phyloP scores from a whole-genome alignment of 1,284 basidiomycete genomes.

The Melampsora americana region DNA sequence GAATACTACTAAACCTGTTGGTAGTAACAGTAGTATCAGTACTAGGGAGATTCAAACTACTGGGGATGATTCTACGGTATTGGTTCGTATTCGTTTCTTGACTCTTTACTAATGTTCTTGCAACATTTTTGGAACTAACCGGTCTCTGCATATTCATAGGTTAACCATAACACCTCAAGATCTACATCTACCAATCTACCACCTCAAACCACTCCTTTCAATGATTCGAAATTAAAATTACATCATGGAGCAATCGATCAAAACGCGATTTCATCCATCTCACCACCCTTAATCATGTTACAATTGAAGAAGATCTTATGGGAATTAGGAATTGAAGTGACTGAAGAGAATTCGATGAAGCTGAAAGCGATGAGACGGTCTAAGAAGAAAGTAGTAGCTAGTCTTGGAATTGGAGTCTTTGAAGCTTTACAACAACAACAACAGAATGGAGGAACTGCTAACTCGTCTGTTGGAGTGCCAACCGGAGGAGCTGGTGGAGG shows the following conservation, averaged over 20 bases:
- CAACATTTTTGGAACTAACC: no score
- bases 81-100: no score
- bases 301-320: slow-evolving; percentile 75
- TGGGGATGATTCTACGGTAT: background rate
- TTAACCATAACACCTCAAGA: background rate
- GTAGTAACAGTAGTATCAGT: background rate
- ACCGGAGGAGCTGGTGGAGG: background rate
- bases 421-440: slow-evolving; percentile 51
- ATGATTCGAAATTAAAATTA: slow-evolving; percentile 68
- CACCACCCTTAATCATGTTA: slow-evolving; percentile 80
- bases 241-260: slow-evolving; percentile 93
- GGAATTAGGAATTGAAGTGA: slow-evolving; percentile 85
- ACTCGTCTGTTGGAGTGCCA: slow-evolving; percentile 11
- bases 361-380: slow-evolving; percentile 48
- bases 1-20: background rate
- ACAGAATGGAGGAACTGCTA: slow-evolving; percentile 58
- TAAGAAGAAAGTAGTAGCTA: slow-evolving; percentile 52
- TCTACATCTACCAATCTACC: slow-evolving; percentile 18
- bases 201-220: slow-evolving; percentile 48
- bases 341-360: slow-evolving; percentile 82
- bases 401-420: slow-evolving; percentile 50
- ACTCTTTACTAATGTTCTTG: background rate
- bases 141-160: no score
- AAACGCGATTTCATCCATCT: slow-evolving; percentile 77
- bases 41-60: background rate